Percentiles rank a stretch among this genome's conserved stretches.
Evolutionary conservation across 2,329 filamentous ascomycete genomes (phyloP).

Genomic region (Aspergillus calidoustus): DNA sequence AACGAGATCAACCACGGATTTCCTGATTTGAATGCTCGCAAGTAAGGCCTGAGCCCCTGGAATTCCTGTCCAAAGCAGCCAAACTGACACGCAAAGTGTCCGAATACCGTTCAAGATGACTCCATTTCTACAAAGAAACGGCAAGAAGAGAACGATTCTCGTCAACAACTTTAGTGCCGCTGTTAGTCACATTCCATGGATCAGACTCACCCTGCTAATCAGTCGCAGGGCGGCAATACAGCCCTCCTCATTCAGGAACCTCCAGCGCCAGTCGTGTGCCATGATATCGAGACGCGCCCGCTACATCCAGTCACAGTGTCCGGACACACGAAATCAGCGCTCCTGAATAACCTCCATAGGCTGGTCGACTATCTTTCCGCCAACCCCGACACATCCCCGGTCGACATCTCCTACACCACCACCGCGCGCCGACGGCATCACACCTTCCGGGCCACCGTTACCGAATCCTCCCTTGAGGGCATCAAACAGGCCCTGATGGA

Average conservation of each 20-base stretch:
- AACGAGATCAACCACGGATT: slow-evolving; percentile 37
- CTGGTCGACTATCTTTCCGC: slow-evolving; percentile 47
- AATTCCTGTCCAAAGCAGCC: too few relatives aligned
- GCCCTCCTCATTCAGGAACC: slow-evolving; percentile 65
- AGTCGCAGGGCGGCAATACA: slow-evolving; percentile 64
- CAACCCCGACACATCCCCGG: slow-evolving; percentile 48
- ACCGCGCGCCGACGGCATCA: slow-evolving; percentile 57
- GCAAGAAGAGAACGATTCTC: slow-evolving; percentile 34
- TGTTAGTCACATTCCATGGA: not conserved
- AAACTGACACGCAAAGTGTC: slow-evolving; percentile 28
- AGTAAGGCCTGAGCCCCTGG: too few relatives aligned
- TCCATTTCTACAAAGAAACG: slow-evolving; percentile 24
- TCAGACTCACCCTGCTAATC: too few relatives aligned
- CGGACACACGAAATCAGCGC: slow-evolving; percentile 54
- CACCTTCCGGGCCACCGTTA: slow-evolving; percentile 5
- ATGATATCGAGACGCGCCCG: slow-evolving; percentile 48
- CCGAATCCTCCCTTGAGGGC: not conserved
- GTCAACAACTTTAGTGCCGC: slow-evolving; percentile 73
- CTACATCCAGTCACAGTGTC: slow-evolving; percentile 60
- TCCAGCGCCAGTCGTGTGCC: slow-evolving; percentile 50
- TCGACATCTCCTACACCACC: slow-evolving; percentile 66
- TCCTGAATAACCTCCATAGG: slow-evolving; percentile 58
- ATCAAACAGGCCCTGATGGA: not conserved
- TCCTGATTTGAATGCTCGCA: slow-evolving; percentile 27
- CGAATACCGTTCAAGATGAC: slow-evolving; percentile 49